Evolutionary conservation across 805 yeast species (phyloP), one percentile per base, ranked within the genome.

Genomic region (Candida chilensis): DNA sequence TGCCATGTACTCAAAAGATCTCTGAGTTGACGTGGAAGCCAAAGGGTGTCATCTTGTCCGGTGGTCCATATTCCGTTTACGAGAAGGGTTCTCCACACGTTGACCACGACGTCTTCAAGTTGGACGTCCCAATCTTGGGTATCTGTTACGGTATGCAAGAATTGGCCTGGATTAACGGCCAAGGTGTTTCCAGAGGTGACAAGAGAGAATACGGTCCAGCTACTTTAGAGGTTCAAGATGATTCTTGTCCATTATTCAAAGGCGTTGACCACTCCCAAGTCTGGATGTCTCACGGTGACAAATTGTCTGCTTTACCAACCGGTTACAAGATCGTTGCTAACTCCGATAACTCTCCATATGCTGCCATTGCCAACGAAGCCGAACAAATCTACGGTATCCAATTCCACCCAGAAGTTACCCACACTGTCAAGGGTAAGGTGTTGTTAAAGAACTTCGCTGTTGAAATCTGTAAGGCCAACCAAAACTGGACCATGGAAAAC

Each of bases 261-360:
- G 96, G 80, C 37, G 85, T 92, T 45, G 94, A 87, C 59, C 81
- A 92, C 65, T 86, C 94, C 36, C 88, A 81, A 56, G 96, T 92
- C 38, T 92, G 98, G 98, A 92, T 92, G 98, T 88, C 97, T 29
- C 98, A 92, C 60, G 95, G 95, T 52, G 98, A 92, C 64, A 92
- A 92, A 69, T 71, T 92, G 50, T 78, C 77, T 47, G 83, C 90
- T 32, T 71, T 92, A 44, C 98, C 98, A 47, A 70, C 72, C 27
- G 95, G 94, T 24, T 92, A 75, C 73, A 76, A 79, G 56, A 74
- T 82, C 37, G 86, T 88, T 37, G 98, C 96, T 32, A 77, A 86
- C 26, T 81, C 96, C 33, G 85, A 71, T 44, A 92, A 92, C 73
- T 92, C 97, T 26, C 98, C 97, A 35, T 92, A 51, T 63, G 94